These are phyloP conservation scores for Viola odorata DNA, from an alignment of 345 rosid genomes.

Conservation along the genomic window DNA sequence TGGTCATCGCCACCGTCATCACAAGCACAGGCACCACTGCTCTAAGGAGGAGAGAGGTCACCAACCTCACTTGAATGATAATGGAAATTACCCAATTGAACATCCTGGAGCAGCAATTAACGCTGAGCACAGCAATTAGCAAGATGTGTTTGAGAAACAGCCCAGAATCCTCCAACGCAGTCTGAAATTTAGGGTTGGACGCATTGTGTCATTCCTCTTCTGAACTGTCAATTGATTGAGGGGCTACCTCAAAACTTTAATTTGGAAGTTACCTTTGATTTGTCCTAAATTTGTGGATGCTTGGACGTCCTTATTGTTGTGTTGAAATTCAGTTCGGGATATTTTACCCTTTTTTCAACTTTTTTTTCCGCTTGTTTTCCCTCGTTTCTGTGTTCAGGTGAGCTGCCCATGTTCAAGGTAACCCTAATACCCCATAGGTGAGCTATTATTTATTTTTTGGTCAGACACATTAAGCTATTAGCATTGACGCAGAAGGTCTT, in stretches of 20 bases:
- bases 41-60: constrained; percentile 10
- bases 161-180: too few species aligned
- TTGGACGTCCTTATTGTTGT: not conserved
- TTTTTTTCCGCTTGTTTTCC: too few species aligned
- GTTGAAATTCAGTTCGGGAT: not conserved
- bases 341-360: not conserved
- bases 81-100: constrained; percentile 5
- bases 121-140: not conserved
- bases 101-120: constrained; percentile 11
- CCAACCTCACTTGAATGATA: constrained; percentile 1
- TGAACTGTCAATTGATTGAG: not conserved
- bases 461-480: too few species aligned
- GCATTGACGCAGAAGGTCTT: too few species aligned
- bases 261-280: not conserved
- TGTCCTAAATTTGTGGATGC: not conserved
- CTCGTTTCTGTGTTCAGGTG: too few species aligned
- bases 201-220: not conserved
- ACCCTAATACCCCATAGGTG: too few species aligned
- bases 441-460: too few species aligned
- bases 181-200: not conserved
- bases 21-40: constrained; percentile 16
- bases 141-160: too few species aligned
- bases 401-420: too few species aligned
- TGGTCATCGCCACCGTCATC: constrained; percentile 19
- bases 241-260: not conserved